Base-by-base conservation (phyloP, 2,329 filamentous ascomycete genomes). In the Calonectria hawksworthii region DNA sequence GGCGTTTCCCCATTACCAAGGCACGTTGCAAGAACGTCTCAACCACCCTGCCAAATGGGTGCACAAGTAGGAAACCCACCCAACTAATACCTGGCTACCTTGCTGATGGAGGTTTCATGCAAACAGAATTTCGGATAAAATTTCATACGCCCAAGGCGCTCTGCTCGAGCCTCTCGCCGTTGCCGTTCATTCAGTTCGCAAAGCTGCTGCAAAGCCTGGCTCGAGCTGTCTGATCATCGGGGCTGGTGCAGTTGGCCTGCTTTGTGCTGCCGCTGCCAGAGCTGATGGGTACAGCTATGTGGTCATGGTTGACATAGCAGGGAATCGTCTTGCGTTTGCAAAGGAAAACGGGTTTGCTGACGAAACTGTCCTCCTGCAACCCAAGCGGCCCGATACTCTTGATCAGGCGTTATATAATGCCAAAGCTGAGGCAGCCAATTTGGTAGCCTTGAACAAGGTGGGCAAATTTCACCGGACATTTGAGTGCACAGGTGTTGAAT, bases 1-100 rank as follows among this genome's bases (percentile, higher is more conserved):
- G 4, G 34, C 56, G 41, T 61, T 61, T 26, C 56, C 56, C 21
- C 56, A 61, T 26, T 61, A 18, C 30, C 56, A 61, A 23, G 56
- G 56, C 11, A 61, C 56, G 18, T 28, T 61, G 13, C 56, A 61
- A 18, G 56, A 61, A 28, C 13, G 34, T 4, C 18, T 61, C 34
- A 61, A 61, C n/a, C 56, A 61, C 34, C 56, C 56, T 9, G 56
- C 56, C 2, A 61, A 61, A 26, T 61, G 56, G 56, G 56, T 61
- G 34, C 56, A 61, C 34, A 61, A 61, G 56, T 61, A 41, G 23
- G 14, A 47, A 10, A 2, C 9, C 21, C 18, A 9, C 41, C 41
- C 8, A 2, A n/a, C 9, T 8, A 9, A 11, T 47, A 47, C 9
- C 7, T 21, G 7, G 16, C 9, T 21, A n/a, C 1, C 6, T 61